Conservation (phyloP, 2,329 filamentous ascomycete genomes). For the Cryphonectria radicalis region DNA sequence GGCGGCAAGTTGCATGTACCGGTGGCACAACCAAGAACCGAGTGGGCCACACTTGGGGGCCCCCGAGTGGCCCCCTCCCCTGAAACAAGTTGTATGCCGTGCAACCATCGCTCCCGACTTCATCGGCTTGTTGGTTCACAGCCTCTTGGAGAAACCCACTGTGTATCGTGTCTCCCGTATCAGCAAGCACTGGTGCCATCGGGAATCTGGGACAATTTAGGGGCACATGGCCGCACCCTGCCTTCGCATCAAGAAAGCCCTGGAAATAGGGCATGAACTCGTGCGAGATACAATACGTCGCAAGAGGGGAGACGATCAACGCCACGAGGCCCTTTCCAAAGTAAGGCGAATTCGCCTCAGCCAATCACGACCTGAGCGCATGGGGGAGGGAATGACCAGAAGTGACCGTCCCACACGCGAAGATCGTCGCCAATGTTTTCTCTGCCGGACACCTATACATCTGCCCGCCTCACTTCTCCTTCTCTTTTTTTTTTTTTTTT, state of each 20-base stretch:
- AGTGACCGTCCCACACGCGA: conserved; percentile 2
- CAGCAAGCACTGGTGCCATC: not conserved
- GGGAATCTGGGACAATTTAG: not conserved
- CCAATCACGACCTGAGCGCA: conserved; percentile 23
- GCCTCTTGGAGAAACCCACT: not conserved
- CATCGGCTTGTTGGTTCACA: conserved; percentile 1
- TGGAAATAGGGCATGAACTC: not conserved
- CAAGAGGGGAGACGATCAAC: conserved; percentile 20
- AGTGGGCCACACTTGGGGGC: not conserved
- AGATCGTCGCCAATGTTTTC: conserved; percentile 28
- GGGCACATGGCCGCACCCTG: not conserved
- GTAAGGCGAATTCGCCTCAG: conserved; percentile 24
- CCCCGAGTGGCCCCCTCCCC: not conserved
- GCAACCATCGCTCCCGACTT: conserved; percentile 7
- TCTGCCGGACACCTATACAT: conserved; percentile 12
- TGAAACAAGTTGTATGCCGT: conserved; percentile 7
- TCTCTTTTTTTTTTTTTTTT: not conserved
- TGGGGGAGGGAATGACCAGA: conserved; percentile 14
- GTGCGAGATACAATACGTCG: not conserved
- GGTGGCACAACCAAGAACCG: not conserved
- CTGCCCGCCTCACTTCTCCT: conserved; percentile 27
- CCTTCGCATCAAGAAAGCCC: not conserved
- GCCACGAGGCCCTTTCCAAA: conserved; percentile 26
- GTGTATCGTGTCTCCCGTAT: no score
- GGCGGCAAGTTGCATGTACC: not conserved